Evolutionary conservation across 495 filamentous ascomycete genomes (phyloP).

Genomic region (Sordaria brevicollis): DNA sequence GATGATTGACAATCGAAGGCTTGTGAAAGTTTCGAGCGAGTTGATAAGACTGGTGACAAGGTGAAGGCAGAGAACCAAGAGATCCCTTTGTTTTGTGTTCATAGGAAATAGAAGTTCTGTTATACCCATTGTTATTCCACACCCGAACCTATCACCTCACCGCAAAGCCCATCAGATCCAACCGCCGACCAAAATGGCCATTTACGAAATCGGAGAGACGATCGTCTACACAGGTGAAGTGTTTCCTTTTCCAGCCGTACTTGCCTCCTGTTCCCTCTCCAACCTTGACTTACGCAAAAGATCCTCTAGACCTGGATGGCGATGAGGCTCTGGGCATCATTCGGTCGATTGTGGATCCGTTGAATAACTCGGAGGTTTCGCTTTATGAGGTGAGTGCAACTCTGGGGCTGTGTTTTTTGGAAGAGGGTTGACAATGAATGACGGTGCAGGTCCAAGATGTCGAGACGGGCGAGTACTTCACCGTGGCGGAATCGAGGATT

Average conservation of each 20-base stretch:
- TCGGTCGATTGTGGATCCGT: background rate
- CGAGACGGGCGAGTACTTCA: background rate
- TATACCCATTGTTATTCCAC: too few species aligned
- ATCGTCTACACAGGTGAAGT: background rate
- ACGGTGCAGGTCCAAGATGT: background rate
- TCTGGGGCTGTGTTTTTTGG: too few species aligned
- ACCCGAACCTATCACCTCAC: background rate
- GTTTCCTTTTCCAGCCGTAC: background rate
- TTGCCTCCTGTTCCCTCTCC: too few species aligned
- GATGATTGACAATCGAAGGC: too few species aligned
- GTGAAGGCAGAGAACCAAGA: too few species aligned
- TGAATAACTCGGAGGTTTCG: background rate
- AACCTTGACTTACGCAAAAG: background rate
- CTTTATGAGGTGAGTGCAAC: background rate
- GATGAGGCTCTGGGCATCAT: background rate
- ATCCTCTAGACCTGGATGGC: background rate
- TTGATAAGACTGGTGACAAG: too few species aligned
- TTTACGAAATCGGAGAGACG: background rate
- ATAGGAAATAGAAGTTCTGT: too few species aligned
- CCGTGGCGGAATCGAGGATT: background rate
- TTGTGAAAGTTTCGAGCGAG: too few species aligned
- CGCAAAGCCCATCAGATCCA: background rate
- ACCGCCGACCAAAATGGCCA: background rate
- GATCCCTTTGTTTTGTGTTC: too few species aligned
- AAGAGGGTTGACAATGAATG: too few species aligned